phyloP scores from a whole-genome alignment of 2,329 filamentous ascomycete genomes.

The Cladobotryum protrusum region DNA sequence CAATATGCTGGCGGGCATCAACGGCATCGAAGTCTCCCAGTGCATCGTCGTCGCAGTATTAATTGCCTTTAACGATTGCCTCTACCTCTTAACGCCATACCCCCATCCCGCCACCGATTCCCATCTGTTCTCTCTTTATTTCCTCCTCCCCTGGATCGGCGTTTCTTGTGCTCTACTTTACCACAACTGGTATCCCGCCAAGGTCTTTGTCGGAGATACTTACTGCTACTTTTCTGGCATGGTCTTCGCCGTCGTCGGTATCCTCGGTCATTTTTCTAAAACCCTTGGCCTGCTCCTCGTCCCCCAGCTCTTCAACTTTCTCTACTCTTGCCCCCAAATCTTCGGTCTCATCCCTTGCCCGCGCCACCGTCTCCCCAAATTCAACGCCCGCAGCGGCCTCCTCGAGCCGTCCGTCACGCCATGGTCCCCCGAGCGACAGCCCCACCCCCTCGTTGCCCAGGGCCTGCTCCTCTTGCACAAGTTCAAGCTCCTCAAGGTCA shows the following conservation, averaged over 20 bases:
- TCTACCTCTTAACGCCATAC: slow-evolving; percentile 79
- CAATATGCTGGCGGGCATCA: slow-evolving; percentile 99
- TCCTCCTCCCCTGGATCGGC: slow-evolving; percentile 88
- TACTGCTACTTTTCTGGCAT: slow-evolving; percentile 99
- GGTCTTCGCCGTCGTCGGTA: slow-evolving; percentile 96
- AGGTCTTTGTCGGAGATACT: slow-evolving; percentile 94
- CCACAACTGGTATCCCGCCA: slow-evolving; percentile 95
- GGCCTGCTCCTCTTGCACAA: slow-evolving; percentile 62
- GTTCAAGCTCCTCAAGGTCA: slow-evolving; percentile 62
- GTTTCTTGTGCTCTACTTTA: slow-evolving; percentile 79
- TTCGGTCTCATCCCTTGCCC: slow-evolving; percentile 89
- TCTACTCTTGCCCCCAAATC: slow-evolving; percentile 88
- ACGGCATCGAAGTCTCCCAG: slow-evolving; percentile 94
- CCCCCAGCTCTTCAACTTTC: slow-evolving; percentile 93
- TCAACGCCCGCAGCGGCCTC: slow-evolving; percentile 78
- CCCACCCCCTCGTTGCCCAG: slow-evolving; percentile 55
- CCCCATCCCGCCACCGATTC: slow-evolving; percentile 93
- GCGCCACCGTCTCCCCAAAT: slow-evolving; percentile 81
- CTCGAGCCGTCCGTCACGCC: slow-evolving; percentile 80
- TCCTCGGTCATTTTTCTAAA: slow-evolving; percentile 96
- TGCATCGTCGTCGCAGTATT: slow-evolving; percentile 84
- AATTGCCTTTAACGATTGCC: slow-evolving; percentile 75
- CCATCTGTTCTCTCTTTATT: slow-evolving; percentile 91
- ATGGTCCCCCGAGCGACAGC: slow-evolving; percentile 63
- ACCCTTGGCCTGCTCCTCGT: slow-evolving; percentile 85